These are phyloP conservation scores for Botryotinia narcissicola DNA, from an alignment of 2,329 filamentous ascomycete species.

Conservation along the genomic window DNA sequence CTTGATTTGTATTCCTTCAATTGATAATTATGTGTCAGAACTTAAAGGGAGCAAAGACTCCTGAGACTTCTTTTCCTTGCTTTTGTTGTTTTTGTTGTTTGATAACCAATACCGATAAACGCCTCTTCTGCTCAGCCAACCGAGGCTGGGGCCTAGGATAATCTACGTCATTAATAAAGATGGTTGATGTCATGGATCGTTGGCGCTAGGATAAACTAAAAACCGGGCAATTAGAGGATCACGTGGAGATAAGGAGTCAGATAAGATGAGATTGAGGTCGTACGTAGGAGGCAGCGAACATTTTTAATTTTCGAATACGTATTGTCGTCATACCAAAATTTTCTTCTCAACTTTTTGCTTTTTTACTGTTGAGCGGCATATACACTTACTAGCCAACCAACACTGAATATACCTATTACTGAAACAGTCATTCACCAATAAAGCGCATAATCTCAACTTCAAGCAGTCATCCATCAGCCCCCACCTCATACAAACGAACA, in stretches of 20 bases:
- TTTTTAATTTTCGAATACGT: background rate
- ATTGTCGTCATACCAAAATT: background rate
- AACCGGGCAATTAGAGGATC: background rate
- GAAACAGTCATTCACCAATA: background rate
- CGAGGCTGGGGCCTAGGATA: background rate
- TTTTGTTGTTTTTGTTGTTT: background rate
- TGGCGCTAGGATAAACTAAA: background rate
- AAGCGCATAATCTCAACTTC: background rate
- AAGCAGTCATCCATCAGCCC: background rate
- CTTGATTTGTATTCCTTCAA: background rate
- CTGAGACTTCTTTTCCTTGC: background rate
- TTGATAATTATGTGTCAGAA: slow-evolving; percentile 7
- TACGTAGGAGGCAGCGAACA: background rate
- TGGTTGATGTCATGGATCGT: background rate
- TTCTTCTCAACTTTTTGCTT: background rate
- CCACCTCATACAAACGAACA: background rate
- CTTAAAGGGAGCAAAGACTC: background rate
- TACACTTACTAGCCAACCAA: background rate
- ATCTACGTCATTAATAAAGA: slow-evolving; percentile 2
- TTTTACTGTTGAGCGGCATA: background rate
- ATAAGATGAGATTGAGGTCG: background rate
- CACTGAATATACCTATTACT: background rate
- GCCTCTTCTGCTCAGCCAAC: background rate
- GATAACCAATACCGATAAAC: background rate
- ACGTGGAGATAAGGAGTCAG: slow-evolving; percentile 4